Evolutionary conservation across 352 stramenopile genomes (phyloP), one percentile per base, ranked within the genome.

Genomic region (Phytophthora litchii): DNA sequence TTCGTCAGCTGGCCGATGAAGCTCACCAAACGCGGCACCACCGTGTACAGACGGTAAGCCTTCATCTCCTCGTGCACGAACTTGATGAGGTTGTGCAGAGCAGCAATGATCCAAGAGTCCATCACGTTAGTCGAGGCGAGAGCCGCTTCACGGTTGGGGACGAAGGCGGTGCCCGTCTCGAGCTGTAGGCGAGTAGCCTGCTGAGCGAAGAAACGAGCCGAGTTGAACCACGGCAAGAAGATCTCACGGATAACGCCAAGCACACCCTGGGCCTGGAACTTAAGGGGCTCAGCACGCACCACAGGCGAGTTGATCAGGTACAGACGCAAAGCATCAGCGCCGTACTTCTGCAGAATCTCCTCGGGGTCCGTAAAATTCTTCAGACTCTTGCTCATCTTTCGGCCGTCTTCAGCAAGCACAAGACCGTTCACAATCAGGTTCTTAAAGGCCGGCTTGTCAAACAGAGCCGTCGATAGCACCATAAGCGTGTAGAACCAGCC

Each of bases 401-500:
- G 98, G 21, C 97, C 97, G 63, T 99, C 98, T 45, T 92, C 88
- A 8, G 98, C 97, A n/a, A 99, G 78, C 31, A 99, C 97, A 21
- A 99, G 87, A 14, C 98, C 98, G 73, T 99, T 99, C 14, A 99
- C 95, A 68, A 99, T 99, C 16, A 99, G 67, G 82, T 99, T 99
- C 74, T 99, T 98, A 78, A 99, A 99, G 29, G 98, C 95, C 6
- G 97, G 97, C 72, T 99, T 97, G 78, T 99, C 96, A 67, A 99
- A 99, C 5, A 99, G 85, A 17, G 97, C 97, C 21, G 97, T 99
- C 5, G 95, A 98, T 13, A 99, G 81, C 31, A 99, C 97, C 96
- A 99, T 99, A 5, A 99, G 83, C 9, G 98, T 99, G 82, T 99
- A 99, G 83, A 99, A 99, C 98, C 98, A 99, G 35, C 98, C 98